Percentiles rank a stretch among this genome's conserved stretches.
Evolutionary conservation across 768 basidiomycete genomes (phyloP).

Genomic region (Trichaptum fuscoviolaceum): DNA sequence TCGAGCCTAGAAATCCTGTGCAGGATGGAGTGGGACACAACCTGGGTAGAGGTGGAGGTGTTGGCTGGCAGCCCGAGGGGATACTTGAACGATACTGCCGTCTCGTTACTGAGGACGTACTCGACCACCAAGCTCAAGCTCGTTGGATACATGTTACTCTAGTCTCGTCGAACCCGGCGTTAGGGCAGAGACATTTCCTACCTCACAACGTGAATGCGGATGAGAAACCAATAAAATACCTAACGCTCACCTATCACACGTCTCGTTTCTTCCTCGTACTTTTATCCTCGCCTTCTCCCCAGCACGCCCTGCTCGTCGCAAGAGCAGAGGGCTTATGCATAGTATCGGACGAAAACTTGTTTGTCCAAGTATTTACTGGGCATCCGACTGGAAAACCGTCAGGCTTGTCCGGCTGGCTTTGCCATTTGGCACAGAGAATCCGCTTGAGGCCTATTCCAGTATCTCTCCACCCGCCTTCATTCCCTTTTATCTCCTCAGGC

Average conservation of each 20-base stretch:
- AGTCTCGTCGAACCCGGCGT: slow-evolving; percentile 28
- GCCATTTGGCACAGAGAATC: slow-evolving; percentile 8
- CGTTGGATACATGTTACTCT: slow-evolving; percentile 33
- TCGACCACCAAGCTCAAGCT: slow-evolving; percentile 30
- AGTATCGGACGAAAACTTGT: slow-evolving; percentile 30
- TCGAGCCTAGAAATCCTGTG: slow-evolving; percentile 19
- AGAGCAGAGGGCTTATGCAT: slow-evolving; percentile 33
- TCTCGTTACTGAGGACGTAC: slow-evolving; percentile 26
- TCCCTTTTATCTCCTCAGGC: slow-evolving; percentile 23
- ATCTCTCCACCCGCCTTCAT: slow-evolving; percentile 16
- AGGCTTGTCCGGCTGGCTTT: background rate
- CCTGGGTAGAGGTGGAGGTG: slow-evolving; percentile 16
- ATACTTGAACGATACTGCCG: slow-evolving; percentile 26
- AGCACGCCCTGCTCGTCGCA: slow-evolving; percentile 38
- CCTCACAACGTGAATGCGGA: slow-evolving; percentile 3
- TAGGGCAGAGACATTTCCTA: slow-evolving; percentile 16
- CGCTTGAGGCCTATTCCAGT: slow-evolving; percentile 11
- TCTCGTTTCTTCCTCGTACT: slow-evolving; percentile 45
- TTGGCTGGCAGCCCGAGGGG: slow-evolving; percentile 30
- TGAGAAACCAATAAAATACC: slow-evolving; percentile 5
- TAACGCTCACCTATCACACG: slow-evolving; percentile 21
- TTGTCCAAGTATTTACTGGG: slow-evolving; percentile 28
- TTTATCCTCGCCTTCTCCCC: slow-evolving; percentile 37
- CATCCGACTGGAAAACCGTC: slow-evolving; percentile 5
- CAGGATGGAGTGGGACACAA: slow-evolving; percentile 8